phyloP scores from a whole-genome alignment of 352 stramenopile species.

The Globisporangium rhizosaccharum region DNA sequence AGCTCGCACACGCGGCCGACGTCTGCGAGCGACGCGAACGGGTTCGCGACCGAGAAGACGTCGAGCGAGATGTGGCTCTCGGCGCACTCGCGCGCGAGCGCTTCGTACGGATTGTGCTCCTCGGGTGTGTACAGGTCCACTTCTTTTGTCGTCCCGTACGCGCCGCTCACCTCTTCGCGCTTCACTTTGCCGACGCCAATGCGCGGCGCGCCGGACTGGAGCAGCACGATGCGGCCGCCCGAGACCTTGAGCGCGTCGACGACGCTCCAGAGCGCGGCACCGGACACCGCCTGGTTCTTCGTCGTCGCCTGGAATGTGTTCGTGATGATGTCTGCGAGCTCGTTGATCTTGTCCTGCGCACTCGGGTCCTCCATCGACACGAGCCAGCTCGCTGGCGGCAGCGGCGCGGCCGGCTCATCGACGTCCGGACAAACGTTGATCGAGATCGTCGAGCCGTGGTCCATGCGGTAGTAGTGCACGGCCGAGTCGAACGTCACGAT shows the following conservation, averaged over 20 bases:
- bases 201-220: constrained; percentile 69
- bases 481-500: constrained; percentile 83
- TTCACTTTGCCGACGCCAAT: constrained; percentile 74
- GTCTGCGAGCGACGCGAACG: constrained; percentile 78
- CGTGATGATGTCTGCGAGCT: constrained; percentile 63
- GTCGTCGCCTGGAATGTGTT: constrained; percentile 62
- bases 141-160: constrained; percentile 82
- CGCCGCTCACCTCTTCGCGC: constrained; percentile 71
- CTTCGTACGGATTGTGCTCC: constrained; percentile 63
- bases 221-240: constrained; percentile 66
- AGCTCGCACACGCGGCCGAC: constrained; percentile 77
- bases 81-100: constrained; percentile 56
- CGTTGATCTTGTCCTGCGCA: constrained; percentile 59
- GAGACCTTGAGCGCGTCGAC: constrained; percentile 58
- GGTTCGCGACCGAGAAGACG: constrained; percentile 81
- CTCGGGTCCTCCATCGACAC: constrained; percentile 79
- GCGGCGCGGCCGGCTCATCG: constrained; percentile 67
- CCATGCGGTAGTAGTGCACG: constrained; percentile 86
- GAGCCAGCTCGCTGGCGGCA: constrained; percentile 73
- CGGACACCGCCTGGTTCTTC: constrained; percentile 76
- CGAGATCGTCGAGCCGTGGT: constrained; percentile 59
- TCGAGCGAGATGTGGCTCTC: constrained; percentile 82
- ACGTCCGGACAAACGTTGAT: constrained; percentile 76
- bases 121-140: constrained; percentile 80
- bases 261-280: constrained; percentile 71